Percentiles rank a stretch among this genome's conserved stretches.
Conservation (phyloP, 2,329 filamentous ascomycete species). For the Aspergillus novofumigatus region DNA sequence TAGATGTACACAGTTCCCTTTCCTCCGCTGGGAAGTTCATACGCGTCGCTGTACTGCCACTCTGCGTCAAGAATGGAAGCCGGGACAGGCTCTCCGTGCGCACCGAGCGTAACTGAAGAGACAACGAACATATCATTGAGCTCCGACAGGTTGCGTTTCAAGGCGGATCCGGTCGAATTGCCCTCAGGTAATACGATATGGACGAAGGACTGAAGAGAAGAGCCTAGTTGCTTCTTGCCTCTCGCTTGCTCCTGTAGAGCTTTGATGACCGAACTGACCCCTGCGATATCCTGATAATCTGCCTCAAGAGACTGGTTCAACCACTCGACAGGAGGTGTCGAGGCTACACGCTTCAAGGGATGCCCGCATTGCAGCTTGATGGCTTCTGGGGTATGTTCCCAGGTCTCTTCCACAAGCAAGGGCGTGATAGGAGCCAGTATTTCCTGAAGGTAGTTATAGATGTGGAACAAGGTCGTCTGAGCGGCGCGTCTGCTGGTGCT, state of each 20-base stretch:
- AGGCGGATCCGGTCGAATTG: slow-evolving; percentile 15
- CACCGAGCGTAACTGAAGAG: slow-evolving; percentile 56
- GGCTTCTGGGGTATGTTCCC: slow-evolving; percentile 67
- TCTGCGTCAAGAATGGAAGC: slow-evolving; percentile 27
- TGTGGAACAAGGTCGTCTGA: slow-evolving; percentile 54
- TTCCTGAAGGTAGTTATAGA: slow-evolving; percentile 68
- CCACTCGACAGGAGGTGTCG: slow-evolving; percentile 31
- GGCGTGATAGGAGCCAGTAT: slow-evolving; percentile 81
- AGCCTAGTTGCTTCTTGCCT: slow-evolving; percentile 67
- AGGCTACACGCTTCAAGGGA: slow-evolving; percentile 40
- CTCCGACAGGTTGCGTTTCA: slow-evolving; percentile 41
- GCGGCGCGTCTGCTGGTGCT: slow-evolving; percentile 57
- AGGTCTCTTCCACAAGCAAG: slow-evolving; percentile 80
- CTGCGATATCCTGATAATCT: slow-evolving; percentile 39
- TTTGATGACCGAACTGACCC: slow-evolving; percentile 66
- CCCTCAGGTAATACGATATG: slow-evolving; percentile 28
- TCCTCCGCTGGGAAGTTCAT: slow-evolving; percentile 32
- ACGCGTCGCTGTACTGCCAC: slow-evolving; percentile 43
- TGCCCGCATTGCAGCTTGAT: slow-evolving; percentile 52
- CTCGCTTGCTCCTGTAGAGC: slow-evolving; percentile 69
- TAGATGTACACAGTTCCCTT: slow-evolving; percentile 39
- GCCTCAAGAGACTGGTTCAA: slow-evolving; percentile 47
- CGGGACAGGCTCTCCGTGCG: slow-evolving; percentile 25
- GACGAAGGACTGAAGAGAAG: slow-evolving; percentile 74
- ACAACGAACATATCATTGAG: slow-evolving; percentile 66